A percentile compares a stretch with the other conserved stretches of the same genome.
phyloP scores from a whole-genome alignment of 371 early-diverging fungal genomes.

The Mucor racemosus region DNA sequence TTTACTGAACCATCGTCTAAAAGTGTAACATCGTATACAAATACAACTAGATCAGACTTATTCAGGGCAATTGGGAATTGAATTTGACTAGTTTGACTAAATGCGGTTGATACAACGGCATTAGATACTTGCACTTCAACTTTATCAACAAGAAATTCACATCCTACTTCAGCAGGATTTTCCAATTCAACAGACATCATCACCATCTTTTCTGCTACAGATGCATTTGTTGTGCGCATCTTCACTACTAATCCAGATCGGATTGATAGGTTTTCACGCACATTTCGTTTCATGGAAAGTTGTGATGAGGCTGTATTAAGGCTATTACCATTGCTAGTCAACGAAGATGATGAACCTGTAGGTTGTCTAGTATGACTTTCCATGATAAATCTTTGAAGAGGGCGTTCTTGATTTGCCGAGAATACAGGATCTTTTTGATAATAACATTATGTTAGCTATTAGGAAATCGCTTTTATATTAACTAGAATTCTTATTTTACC shows the following conservation, averaged over 20 bases:
- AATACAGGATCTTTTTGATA: slow-evolving; percentile 34
- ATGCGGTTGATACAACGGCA: slow-evolving; percentile 57
- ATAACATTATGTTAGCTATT: neutral
- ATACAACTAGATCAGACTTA: slow-evolving; percentile 63
- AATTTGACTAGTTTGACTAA: slow-evolving; percentile 26
- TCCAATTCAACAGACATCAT: slow-evolving; percentile 77
- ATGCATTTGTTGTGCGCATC: slow-evolving; percentile 70
- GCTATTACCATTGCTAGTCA: slow-evolving; percentile 28
- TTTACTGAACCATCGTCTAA: slow-evolving; percentile 59
- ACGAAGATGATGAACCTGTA: slow-evolving; percentile 17
- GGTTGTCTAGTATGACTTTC: slow-evolving; percentile 37
- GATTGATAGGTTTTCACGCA: slow-evolving; percentile 53
- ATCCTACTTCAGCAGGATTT: slow-evolving; percentile 62
- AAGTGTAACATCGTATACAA: slow-evolving; percentile 64
- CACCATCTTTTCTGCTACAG: slow-evolving; percentile 65
- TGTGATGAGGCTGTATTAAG: slow-evolving; percentile 24
- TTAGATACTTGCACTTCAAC: slow-evolving; percentile 67
- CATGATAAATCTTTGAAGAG: slow-evolving; percentile 44
- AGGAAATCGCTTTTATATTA: too few relatives aligned
- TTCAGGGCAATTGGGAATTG: slow-evolving; percentile 56
- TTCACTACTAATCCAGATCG: slow-evolving; percentile 65
- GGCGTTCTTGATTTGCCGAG: slow-evolving; percentile 17
- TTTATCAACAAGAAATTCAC: slow-evolving; percentile 56
- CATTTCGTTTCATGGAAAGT: slow-evolving; percentile 51
- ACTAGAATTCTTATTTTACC: slow-evolving; percentile 35